Conservation (phyloP, 768 basidiomycete genomes). For the Leccinellum luteum region DNA sequence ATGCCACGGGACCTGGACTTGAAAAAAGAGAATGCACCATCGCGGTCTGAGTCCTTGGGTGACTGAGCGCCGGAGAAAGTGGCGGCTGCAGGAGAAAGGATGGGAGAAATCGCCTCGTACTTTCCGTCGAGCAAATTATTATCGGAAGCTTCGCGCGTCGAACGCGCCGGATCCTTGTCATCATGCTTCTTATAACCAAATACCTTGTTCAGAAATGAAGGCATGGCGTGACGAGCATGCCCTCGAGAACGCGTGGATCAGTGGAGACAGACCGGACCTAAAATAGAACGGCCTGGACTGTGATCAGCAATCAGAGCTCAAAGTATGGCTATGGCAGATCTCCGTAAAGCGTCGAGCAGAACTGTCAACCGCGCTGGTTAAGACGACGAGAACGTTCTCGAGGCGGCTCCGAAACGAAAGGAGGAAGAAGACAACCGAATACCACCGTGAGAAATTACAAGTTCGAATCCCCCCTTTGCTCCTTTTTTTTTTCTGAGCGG, state of each 20-base stretch:
- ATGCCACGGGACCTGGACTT: constrained; percentile 43
- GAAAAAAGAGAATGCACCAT: constrained; percentile 48
- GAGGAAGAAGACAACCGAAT: not conserved
- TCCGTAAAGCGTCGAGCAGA: constrained; percentile 2
- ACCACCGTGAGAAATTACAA: constrained; percentile 14
- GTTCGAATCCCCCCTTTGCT: not conserved
- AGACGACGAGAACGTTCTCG: not conserved
- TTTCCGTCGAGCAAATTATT: constrained; percentile 65
- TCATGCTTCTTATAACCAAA: constrained; percentile 72
- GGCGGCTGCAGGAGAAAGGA: constrained; percentile 33
- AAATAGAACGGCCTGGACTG: not conserved
- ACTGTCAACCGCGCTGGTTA: not conserved
- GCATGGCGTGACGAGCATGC: constrained; percentile 35
- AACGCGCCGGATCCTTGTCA: constrained; percentile 38
- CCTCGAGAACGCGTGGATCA: constrained; percentile 12
- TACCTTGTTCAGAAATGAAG: constrained; percentile 75
- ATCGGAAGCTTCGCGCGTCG: constrained; percentile 36
- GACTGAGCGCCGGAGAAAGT: constrained; percentile 16
- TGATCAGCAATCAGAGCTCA: constrained; percentile 6
- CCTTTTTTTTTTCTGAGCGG: not conserved
- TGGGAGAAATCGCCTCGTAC: constrained; percentile 66
- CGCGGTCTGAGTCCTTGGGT: constrained; percentile 42
- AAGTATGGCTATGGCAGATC: not conserved
- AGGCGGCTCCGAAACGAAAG: not conserved
- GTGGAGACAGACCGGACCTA: constrained; percentile 6